Conservation (phyloP, 805 yeast genomes). For the Metschnikowia continentalis region DNA sequence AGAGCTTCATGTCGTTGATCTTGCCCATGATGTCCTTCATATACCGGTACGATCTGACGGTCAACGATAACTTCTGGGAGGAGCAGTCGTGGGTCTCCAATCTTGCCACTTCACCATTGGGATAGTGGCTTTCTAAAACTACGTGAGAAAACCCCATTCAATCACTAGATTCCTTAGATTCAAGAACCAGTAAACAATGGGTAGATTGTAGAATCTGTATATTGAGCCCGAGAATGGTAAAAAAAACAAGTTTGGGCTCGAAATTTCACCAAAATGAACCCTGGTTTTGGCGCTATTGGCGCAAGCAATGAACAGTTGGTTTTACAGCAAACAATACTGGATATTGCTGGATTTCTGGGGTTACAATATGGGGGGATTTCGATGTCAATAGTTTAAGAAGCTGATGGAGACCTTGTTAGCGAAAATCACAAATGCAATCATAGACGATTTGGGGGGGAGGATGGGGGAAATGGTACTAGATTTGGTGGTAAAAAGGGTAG, state of each 20-base stretch:
- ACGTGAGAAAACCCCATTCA: slow-evolving; percentile 6
- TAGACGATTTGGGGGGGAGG: slow-evolving; percentile 7
- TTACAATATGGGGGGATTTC: background rate
- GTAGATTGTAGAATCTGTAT: too few species aligned
- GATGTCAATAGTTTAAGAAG: slow-evolving; percentile 20
- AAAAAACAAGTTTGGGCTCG: too few species aligned
- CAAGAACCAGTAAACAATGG: too few species aligned
- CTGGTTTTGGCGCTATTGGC: background rate
- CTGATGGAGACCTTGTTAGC: slow-evolving; percentile 19
- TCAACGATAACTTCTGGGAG: slow-evolving; percentile 1
- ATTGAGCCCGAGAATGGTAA: too few species aligned
- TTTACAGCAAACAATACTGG: background rate
- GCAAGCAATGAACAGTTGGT: background rate
- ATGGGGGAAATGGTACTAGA: background rate
- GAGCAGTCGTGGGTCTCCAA: slow-evolving; percentile 2
- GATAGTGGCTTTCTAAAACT: background rate
- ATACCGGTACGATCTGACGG: slow-evolving; percentile 3
- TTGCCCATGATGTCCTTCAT: slow-evolving; percentile 3
- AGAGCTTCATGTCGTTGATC: slow-evolving; percentile 3
- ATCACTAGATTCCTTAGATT: too few species aligned
- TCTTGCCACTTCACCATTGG: background rate
- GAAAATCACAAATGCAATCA: slow-evolving; percentile 16
- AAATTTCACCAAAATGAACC: too few species aligned
- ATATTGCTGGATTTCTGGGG: background rate
- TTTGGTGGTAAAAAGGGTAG: background rate